These are phyloP conservation scores for Exserohilum turcica DNA, from an alignment of 2,329 filamentous ascomycete genomes.

Conservation along the genomic window DNA sequence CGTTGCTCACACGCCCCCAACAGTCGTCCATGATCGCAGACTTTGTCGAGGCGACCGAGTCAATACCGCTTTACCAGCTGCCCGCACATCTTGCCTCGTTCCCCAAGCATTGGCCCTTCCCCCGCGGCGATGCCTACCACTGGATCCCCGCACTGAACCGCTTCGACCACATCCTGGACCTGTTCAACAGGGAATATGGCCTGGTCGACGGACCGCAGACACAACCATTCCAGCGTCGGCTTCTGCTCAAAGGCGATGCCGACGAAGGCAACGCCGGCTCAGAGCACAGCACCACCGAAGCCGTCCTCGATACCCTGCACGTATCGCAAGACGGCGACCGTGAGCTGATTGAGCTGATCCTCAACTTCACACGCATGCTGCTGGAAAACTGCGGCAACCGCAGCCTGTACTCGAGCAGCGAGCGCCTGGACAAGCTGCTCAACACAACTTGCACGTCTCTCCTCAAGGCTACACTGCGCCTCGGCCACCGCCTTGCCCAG, in stretches of 20 bases:
- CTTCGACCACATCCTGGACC: constrained; percentile 86
- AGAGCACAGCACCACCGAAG: constrained; percentile 53
- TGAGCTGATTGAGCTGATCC: constrained; percentile 75
- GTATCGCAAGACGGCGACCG: constrained; percentile 78
- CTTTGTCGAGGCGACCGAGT: constrained; percentile 74
- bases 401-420: constrained; percentile 93
- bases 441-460: constrained; percentile 84
- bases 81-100: constrained; percentile 78
- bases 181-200: constrained; percentile 79
- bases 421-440: constrained; percentile 84
- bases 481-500: constrained; percentile 85
- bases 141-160: constrained; percentile 95
- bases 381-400: constrained; percentile 95
- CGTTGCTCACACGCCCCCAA: constrained; percentile 12
- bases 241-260: constrained; percentile 65
- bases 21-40: constrained; percentile 87
- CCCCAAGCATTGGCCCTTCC: constrained; percentile 90
- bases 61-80: constrained; percentile 74
- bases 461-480: constrained; percentile 75
- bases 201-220: constrained; percentile 80
- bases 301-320: constrained; percentile 59
- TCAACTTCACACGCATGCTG: constrained; percentile 85
- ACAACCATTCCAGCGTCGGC: constrained; percentile 70
- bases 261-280: constrained; percentile 46
- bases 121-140: constrained; percentile 93